phyloP scores from a whole-genome alignment of 345 rosid genomes.

The Salix dunnii region DNA sequence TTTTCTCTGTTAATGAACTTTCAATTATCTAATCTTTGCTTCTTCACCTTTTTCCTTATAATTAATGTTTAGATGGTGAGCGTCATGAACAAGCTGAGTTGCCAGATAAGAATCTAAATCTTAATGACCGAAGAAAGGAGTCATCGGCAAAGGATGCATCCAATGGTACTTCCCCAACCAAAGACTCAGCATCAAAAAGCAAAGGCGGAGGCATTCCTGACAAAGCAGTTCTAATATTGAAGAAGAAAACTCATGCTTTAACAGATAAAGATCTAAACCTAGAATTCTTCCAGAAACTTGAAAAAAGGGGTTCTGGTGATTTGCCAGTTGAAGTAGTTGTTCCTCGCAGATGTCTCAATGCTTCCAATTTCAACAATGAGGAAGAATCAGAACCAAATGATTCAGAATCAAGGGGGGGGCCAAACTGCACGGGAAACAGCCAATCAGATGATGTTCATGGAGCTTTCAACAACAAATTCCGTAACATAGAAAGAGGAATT shows the following conservation, averaged over 20 bases:
- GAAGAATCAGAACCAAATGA: constrained; percentile 53
- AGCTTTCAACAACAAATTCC: constrained; percentile 34
- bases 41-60: background rate
- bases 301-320: constrained; percentile 68
- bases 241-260: constrained; percentile 81
- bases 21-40: constrained; percentile 10
- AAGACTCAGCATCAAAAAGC: constrained; percentile 52
- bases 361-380: constrained; percentile 53
- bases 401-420: constrained; percentile 44
- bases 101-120: constrained; percentile 42
- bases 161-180: constrained; percentile 41
- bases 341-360: constrained; percentile 61
- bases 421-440: constrained; percentile 39
- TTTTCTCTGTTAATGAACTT: background rate
- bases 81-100: constrained; percentile 32
- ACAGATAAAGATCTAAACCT: constrained; percentile 85
- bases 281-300: constrained; percentile 94
- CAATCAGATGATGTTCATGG: constrained; percentile 43
- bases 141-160: constrained; percentile 47
- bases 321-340: constrained; percentile 92
- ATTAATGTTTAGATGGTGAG: constrained; percentile 33
- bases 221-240: constrained; percentile 75
- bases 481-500: constrained; percentile 38
- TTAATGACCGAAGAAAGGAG: constrained; percentile 38
- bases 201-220: constrained; percentile 66